Evolutionary conservation across 352 stramenopile genomes (phyloP), one percentile per base, ranked within the genome.

Genomic region (Phytophthora lateralis): DNA sequence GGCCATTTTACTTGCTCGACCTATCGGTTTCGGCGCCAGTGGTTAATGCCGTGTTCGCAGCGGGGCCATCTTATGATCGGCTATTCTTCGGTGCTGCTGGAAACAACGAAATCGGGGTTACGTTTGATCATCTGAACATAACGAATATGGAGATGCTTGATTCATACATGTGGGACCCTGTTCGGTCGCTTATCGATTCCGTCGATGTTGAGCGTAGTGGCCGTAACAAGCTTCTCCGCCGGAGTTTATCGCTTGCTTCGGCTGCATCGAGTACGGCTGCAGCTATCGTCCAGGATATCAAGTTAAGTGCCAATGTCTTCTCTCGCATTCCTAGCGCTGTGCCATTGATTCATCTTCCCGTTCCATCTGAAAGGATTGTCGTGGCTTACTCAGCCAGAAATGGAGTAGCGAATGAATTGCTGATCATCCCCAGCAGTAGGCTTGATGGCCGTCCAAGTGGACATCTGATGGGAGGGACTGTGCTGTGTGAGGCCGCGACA

Each of bases 201-300:
- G 82, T 91, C 18, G 82, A 91, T 68, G 69, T 81, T 10, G 82
- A 89, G 29, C 68, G 76, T 45, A 60, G 52, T 17, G 35, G 76
- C 47, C 29, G 70, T 54, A 60, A 73, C 69, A 66, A 91, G 63
- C 63, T 89, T 62, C 21, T 78, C 78, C 35, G 55, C 78, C 15
- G 69, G 58, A 87, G 79, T 50, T 44, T 90, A 21, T 84, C 82
- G 7, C 55, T 90, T 14, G 75, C 77, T 27, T 88, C 80, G 0
- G 77, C 80, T 20, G 80, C 83, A 10, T 90, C 83, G 12, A 78
- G 76, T 35, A 73, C 83, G 27, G 81, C 81, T 4, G 81, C 81
- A 17, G 81, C 79, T 0, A 87, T 91, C 45, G 77, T 91, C 29
- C 77, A 91, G 27, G 79, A 91, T 51, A 85, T 91, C 29, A 89